These are phyloP conservation scores for Lachancea thermotolerans DNA, from an alignment of 805 yeast genomes.

Conservation along the genomic window DNA sequence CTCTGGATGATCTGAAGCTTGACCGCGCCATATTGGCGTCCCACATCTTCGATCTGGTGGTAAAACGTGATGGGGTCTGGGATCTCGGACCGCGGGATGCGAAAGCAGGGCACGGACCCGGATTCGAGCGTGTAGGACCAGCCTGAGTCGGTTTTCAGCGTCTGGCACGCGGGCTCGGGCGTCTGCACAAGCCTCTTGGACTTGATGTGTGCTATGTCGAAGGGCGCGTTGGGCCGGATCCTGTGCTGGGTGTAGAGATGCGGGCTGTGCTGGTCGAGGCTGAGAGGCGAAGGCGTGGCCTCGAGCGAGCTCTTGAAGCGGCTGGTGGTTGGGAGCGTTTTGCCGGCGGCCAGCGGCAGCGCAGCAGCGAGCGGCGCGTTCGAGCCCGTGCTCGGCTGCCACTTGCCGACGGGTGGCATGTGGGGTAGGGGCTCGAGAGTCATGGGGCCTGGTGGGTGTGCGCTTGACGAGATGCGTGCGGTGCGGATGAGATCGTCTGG, in stretches of 20 bases:
- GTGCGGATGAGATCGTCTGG: no score
- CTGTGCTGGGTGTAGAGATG: constrained; percentile 13
- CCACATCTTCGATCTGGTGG: constrained; percentile 19
- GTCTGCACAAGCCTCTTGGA: constrained; percentile 1
- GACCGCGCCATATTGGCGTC: constrained; percentile 22
- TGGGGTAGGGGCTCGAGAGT: no score
- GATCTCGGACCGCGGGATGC: constrained; percentile 10
- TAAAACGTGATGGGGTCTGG: constrained; percentile 21
- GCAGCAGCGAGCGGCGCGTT: neutral
- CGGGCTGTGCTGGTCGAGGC: constrained; percentile 6
- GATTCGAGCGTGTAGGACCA: constrained; percentile 13
- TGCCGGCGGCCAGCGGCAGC: neutral
- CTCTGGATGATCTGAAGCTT: constrained; percentile 11
- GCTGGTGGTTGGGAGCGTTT: constrained; percentile 8
- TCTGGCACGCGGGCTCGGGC: neutral
- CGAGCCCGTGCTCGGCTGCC: no score
- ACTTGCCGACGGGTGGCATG: no score
- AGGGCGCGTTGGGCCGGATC: constrained; percentile 13
- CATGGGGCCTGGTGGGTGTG: no score
- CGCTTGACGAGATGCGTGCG: no score
- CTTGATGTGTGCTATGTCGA: constrained; percentile 12
- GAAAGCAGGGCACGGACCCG: constrained; percentile 22
- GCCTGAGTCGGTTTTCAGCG: constrained; percentile 9
- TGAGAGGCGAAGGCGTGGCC: neutral
- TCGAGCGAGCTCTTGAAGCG: constrained; percentile 8